phyloP scores from a whole-genome alignment of 257 asterid species.

The Misopates orontium region DNA sequence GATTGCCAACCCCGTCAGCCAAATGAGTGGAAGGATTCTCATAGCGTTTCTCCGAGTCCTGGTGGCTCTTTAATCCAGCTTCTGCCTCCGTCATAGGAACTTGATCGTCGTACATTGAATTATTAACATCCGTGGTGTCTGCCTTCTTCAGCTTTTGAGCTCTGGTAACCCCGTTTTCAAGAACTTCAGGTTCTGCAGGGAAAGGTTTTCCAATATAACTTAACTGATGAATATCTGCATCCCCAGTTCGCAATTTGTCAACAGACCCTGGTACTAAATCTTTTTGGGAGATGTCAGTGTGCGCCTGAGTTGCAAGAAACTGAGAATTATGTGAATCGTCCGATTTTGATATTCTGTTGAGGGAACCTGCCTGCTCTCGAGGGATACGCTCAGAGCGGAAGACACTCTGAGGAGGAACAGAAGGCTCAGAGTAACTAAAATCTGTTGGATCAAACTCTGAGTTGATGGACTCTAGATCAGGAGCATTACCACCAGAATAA shows the following conservation, averaged over 20 bases:
- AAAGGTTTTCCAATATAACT: conserved; percentile 33
- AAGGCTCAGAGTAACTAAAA: conserved; percentile 50
- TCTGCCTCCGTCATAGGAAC: conserved; percentile 33
- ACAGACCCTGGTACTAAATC: conserved; percentile 44
- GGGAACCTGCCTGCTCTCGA: conserved; percentile 67
- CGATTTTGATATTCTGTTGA: conserved; percentile 81
- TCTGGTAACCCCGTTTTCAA: conserved; percentile 32
- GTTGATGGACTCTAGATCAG: conserved; percentile 37
- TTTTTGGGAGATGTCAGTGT: conserved; percentile 42
- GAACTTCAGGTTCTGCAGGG: conserved; percentile 37
- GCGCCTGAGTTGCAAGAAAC: conserved; percentile 59
- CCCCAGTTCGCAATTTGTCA: conserved; percentile 47
- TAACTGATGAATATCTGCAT: conserved; percentile 34
- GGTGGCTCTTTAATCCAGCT: conserved; percentile 40
- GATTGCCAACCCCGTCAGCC: conserved; percentile 32
- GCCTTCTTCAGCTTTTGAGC: conserved; percentile 42
- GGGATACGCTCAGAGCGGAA: conserved; percentile 77
- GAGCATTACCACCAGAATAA: conserved; percentile 35
- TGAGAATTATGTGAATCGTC: conserved; percentile 83
- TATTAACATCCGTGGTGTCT: conserved; percentile 35
- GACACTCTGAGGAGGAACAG: conserved; percentile 59
- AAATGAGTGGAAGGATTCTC: conserved; percentile 45
- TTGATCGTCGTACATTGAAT: conserved; percentile 43
- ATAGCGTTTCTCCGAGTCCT: conserved; percentile 37
- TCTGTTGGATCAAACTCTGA: conserved; percentile 53